Base-by-base conservation (phyloP, 2,329 filamentous ascomycete genomes). In the Colletotrichum sp. region DNA sequence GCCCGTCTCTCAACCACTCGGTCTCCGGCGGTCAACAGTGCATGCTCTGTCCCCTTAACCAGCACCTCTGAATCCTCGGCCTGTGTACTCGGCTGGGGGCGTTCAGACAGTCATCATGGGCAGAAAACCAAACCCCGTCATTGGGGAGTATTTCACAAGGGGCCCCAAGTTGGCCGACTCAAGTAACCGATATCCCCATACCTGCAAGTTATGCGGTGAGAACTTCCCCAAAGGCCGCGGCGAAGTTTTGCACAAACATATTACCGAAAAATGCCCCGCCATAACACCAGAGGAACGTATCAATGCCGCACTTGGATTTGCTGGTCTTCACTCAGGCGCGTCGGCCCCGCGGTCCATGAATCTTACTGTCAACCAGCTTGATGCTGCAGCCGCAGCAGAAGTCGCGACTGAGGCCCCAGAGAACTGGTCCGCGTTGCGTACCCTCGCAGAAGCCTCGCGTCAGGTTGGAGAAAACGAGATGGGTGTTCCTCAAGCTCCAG, bases 151-250 rank as follows among this genome's bases (percentile, higher is more conserved):
- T 88, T 98, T 98, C 84, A 92, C 95, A 83, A 92, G 96, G 79
- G 96, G 96, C 12, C 91, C 92, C 52, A 98, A 98, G 86, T 90
- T 98, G 80, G 92, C 94, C 82, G 95, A 98, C 86, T 94, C 94
- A 78, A 97, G 95, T 87, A 98, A 98, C 84, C 92, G 96, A 74
- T 98, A 98, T 82, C 93, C 95, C 80, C 95, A 98, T 82, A 97
- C 94, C 15, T 98, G 96, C 91, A 96, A 94, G 84, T 90, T 93
- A 79, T 98, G 95, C 83, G 95, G 95, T 79, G 94, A 97, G 85
- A 94, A 94, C 84, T 98, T 98, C 78, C 94, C 95, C 78, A 98
- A 98, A 83, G 96, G 96, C 77, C 92, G 96, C 77, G 94, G 95
- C 81, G 96, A 98, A 82, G 95, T 92, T 80, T 86, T 98, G 76